Conservation (phyloP, 1,284 basidiomycete genomes). For the Leucoagaricus sp. region DNA sequence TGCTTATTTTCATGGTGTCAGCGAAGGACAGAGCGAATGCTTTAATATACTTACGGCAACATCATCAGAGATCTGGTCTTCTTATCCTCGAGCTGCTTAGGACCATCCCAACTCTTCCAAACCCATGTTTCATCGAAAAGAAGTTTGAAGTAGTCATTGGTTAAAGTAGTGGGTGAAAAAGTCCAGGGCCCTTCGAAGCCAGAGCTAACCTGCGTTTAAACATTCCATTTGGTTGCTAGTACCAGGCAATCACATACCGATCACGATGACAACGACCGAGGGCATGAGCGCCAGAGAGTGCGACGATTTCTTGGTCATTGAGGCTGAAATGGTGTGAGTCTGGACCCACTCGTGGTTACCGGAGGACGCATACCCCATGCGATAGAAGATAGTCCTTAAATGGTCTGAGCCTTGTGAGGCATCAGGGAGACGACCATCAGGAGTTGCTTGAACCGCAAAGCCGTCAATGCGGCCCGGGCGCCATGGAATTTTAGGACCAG, state of each 20-base stretch:
- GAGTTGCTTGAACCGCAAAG: constrained; percentile 74
- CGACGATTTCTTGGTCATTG: constrained; percentile 97
- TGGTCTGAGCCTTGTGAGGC: constrained; percentile 85
- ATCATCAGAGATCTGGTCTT: constrained; percentile 92
- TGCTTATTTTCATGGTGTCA: constrained; percentile 40
- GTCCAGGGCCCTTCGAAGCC: constrained; percentile 93
- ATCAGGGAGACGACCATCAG: constrained; percentile 95
- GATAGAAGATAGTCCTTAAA: constrained; percentile 86
- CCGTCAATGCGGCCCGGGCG: constrained; percentile 88
- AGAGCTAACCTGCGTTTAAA: no score
- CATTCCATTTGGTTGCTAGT: no score
- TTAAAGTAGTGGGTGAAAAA: constrained; percentile 84
- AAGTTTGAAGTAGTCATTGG: constrained; percentile 90
- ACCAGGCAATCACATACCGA: constrained; percentile 48
- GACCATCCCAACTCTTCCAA: constrained; percentile 89
- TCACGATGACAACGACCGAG: constrained; percentile 91
- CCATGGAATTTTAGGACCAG: constrained; percentile 85
- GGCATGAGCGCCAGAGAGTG: constrained; percentile 92
- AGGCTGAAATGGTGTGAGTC: constrained; percentile 46
- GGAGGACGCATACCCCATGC: constrained; percentile 68
- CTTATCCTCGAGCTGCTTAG: constrained; percentile 94
- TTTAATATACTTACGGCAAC: constrained; percentile 68
- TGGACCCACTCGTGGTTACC: not conserved
- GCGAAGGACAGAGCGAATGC: constrained; percentile 1
- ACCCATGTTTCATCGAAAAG: constrained; percentile 87